Evolutionary conservation across 768 basidiomycete species (phyloP).

Genomic region (Boletus reticulatus): DNA sequence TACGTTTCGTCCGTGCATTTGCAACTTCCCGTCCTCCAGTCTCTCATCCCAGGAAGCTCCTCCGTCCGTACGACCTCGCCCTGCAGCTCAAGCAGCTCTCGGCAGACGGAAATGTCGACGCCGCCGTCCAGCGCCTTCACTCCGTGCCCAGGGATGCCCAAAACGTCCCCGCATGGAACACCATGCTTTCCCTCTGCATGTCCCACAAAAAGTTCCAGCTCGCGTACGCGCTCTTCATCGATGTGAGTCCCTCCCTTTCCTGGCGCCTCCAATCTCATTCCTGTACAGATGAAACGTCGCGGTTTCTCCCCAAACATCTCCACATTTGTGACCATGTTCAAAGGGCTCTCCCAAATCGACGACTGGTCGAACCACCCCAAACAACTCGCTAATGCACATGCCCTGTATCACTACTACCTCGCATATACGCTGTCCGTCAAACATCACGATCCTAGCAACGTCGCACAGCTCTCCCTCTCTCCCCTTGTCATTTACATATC

Average conservation of each 20-base stretch:
- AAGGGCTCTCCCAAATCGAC: constrained; percentile 58
- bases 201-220: constrained; percentile 54
- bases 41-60: constrained; percentile 27
- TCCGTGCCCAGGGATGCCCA: constrained; percentile 70
- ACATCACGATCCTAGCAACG: constrained; percentile 43
- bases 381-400: constrained; percentile 60
- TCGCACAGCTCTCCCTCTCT: constrained; percentile 42
- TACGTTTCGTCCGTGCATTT: constrained; percentile 4
- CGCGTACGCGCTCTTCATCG: constrained; percentile 62
- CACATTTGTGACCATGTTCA: constrained; percentile 71
- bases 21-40: background rate
- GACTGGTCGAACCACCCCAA: constrained; percentile 58
- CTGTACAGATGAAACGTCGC: constrained; percentile 76
- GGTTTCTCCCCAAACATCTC: constrained; percentile 66
- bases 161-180: constrained; percentile 78
- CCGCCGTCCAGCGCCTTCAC: constrained; percentile 65
- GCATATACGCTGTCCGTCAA: constrained; percentile 50
- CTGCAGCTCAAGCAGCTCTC: constrained; percentile 56
- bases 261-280: constrained; percentile 5
- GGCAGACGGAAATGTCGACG: constrained; percentile 52
- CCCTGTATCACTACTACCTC: constrained; percentile 57
- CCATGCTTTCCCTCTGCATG: constrained; percentile 65
- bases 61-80: constrained; percentile 65
- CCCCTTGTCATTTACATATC: constrained; percentile 64
- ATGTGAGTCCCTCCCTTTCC: constrained; percentile 46